Evolutionary conservation across 345 rosid species (phyloP), one percentile per base, ranked within the genome.

Genomic region (Populus alba): DNA sequence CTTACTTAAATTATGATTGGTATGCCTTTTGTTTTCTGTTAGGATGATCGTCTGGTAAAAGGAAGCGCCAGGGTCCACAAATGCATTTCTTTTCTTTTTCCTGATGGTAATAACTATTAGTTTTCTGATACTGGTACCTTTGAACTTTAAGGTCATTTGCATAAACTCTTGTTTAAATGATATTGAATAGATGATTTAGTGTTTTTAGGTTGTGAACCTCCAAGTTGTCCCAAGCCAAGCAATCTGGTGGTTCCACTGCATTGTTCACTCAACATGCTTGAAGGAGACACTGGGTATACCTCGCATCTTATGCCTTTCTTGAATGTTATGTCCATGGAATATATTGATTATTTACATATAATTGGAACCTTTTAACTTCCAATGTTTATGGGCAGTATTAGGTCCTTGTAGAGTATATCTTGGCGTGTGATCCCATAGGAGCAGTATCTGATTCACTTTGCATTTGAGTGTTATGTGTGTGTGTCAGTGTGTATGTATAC

Each of bases 221-320:
- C 81, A 27, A 83, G 86, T 70, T 85, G 85, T 81, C 87, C 84
- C 66, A 76, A 59, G 65, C 83, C 92, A 3, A 72, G 79, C 78
- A 92, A 89, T 47, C 75, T 95, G 77, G 79, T 84, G 81, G 77
- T 95, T 84, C 86, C 87, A 1, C 76, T 95, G 61, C 86, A 78
- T 29, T 93, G 99, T 83, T 93, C 95, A 23, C 89, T 90, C 66
- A 91, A 93, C 85, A 92, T 93, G 92, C 94, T 93, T 75, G 92
- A 91, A 88, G 98, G 99, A 79, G 99, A 92, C 84, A 93, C 94
- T 0, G 92, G 97, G 97, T 92, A 83, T 68, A 87, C 51, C 47
- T 81, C 63, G 59, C 15, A 41, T 35, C 63, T 73, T 33, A 18
- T 81, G 62, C 20, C 3, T 1, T 53, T 33, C 27, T 53, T 53